Conservation (phyloP, 768 basidiomycete species). For the Daedaleopsis nitida region DNA sequence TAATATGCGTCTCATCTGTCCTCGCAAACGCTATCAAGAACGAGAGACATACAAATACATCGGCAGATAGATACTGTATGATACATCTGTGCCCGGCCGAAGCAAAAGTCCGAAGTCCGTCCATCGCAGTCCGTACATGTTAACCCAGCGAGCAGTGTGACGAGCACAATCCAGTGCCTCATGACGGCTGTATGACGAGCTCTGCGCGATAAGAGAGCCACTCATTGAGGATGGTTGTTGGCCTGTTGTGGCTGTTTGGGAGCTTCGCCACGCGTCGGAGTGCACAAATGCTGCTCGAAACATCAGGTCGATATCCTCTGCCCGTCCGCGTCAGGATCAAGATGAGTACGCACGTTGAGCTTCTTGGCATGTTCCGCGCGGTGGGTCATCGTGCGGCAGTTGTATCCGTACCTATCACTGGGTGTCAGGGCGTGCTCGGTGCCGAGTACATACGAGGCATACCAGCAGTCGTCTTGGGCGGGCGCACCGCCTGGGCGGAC, state of each 20-base stretch:
- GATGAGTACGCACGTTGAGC: constrained; percentile 31
- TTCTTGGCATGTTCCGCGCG: constrained; percentile 27
- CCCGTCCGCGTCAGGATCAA: background rate
- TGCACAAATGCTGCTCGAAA: constrained; percentile 11
- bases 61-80: background rate
- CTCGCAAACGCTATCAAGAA: background rate
- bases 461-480: constrained; percentile 36
- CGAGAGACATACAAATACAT: background rate
- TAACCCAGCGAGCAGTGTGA: background rate
- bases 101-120: background rate
- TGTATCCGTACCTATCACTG: constrained; percentile 35
- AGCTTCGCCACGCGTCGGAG: constrained; percentile 10
- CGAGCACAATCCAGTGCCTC: no score
- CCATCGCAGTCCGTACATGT: background rate
- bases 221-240: background rate
- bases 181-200: no score
- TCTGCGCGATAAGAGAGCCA: no score
- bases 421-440: no score
- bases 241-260: background rate
- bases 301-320: background rate
- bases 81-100: background rate
- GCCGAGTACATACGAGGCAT: constrained; percentile 2
- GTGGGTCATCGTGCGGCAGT: constrained; percentile 37
- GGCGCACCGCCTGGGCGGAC: constrained; percentile 19
- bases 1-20: no score